phyloP scores from a whole-genome alignment of 2,329 filamentous ascomycete species.

The Fusarium annulatum region DNA sequence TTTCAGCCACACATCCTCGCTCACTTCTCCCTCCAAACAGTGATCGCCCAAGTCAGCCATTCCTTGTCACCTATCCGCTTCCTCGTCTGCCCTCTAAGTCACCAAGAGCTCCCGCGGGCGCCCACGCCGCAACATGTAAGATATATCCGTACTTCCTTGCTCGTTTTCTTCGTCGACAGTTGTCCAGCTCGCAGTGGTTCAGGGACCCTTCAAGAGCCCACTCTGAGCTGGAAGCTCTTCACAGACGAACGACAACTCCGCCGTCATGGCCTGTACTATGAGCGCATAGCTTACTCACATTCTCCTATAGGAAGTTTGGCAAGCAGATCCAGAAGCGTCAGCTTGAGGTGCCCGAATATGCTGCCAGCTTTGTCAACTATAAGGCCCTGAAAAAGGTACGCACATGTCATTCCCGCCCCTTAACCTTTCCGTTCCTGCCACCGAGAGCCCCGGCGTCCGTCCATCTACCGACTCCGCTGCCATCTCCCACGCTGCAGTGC shows the following conservation, averaged over 20 bases:
- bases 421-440: constrained; percentile 35
- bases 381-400: constrained; percentile 97
- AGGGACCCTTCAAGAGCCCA: constrained; percentile 9
- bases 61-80: constrained; percentile 13
- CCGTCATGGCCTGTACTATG: not conserved
- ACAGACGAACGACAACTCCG: not conserved
- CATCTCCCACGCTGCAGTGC: constrained; percentile 33
- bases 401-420: constrained; percentile 30
- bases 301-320: constrained; percentile 88
- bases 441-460: constrained; percentile 29
- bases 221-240: constrained; percentile 1
- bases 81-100: constrained; percentile 31
- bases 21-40: constrained; percentile 11
- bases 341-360: constrained; percentile 99
- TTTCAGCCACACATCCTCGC: constrained; percentile 37
- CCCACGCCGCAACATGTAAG: constrained; percentile 52
- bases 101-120: constrained; percentile 40
- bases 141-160: constrained; percentile 16
- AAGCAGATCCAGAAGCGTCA: constrained; percentile 99
- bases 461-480: constrained; percentile 37
- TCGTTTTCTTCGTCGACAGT: constrained; percentile 5
- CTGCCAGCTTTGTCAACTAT: constrained; percentile 98
- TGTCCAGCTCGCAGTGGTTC: constrained; percentile 1
- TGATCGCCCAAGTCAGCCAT: constrained; percentile 14
- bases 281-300: constrained; percentile 24